Evolutionary conservation across 1,284 basidiomycete genomes (phyloP), one percentile per base, ranked within the genome.

Genomic region (Volvariella surrecta): DNA sequence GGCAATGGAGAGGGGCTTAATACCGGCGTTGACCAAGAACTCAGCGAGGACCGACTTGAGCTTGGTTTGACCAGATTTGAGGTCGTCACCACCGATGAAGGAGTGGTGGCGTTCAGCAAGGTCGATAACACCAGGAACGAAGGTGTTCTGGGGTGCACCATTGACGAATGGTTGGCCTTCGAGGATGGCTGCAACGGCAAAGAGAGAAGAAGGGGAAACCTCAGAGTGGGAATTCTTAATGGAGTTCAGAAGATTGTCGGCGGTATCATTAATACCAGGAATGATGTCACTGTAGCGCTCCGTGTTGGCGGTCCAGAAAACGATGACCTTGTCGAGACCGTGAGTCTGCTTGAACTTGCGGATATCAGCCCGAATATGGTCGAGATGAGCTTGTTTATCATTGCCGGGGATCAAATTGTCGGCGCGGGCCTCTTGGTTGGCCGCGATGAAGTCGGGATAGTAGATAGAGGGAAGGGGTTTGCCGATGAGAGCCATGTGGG

Each of bases 271-370:
- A 54, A 98, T 81, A 41, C 95, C 94, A 11, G 89, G 75, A 58
- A 98, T 82, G 64, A 99, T 83, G 53, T 93, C 89, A 58, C 89
- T 86, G 79, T 95, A 99, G 50, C 95, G 87, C 74, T 99, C 95
- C 31, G 95, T 99, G 73, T 99, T 98, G 60, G 95, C 95, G 22
- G 93, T 96, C 93, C 93, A 97, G 72, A 96, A 94, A 46, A 96
- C 85, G 52, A 97, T 69, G 51, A 91, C 78, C 47, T 83, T 84
- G 63, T 96, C 94, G 44, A 98, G 81, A 31, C 70, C 73, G 64
- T 99, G 80, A 53, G 81, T 66, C 42, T 68, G 59, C 74, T 97
- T 98, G 79, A 99, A 99, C 46, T 82, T 76, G 58, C 92, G 89
- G 58, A 98, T 98, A 63, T 98, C 92, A 40, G 75, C 74, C 49